Evolutionary conservation across 495 filamentous ascomycete species (phyloP).

Genomic region (Trichoderma asperelloides): DNA sequence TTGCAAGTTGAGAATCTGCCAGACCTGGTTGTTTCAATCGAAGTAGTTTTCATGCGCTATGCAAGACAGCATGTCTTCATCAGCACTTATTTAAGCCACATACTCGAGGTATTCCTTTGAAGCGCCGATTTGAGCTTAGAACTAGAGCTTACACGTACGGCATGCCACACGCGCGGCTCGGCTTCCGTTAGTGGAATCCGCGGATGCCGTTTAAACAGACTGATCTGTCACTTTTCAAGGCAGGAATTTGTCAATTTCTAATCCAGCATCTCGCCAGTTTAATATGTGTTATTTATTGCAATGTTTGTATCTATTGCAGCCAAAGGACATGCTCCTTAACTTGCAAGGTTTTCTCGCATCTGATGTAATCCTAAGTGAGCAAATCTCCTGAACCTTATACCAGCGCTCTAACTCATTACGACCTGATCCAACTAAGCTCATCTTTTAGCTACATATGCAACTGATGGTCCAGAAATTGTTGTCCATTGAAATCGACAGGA

Average conservation of each 20-base stretch:
- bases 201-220: neutral
- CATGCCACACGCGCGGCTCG: neutral
- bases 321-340: no score
- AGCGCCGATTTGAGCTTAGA: neutral
- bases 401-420: neutral
- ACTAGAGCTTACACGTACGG: neutral
- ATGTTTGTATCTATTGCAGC: no score
- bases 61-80: neutral
- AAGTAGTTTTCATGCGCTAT: neutral
- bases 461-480: no score
- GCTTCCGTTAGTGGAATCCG: neutral
- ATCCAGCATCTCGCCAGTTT: no score
- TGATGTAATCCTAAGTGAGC: no score
- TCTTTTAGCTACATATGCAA: neutral
- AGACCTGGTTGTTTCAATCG: neutral
- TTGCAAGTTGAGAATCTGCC: neutral
- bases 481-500: no score
- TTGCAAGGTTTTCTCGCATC: no score
- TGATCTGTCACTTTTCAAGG: neutral
- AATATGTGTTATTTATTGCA: no score
- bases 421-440: neutral
- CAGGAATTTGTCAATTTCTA: no score
- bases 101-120: neutral
- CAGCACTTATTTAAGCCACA: conserved; percentile 5
- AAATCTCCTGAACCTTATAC: neutral